These are phyloP conservation scores for Diaporthe caulivora DNA, from an alignment of 2,329 filamentous ascomycete species.

Conservation along the genomic window DNA sequence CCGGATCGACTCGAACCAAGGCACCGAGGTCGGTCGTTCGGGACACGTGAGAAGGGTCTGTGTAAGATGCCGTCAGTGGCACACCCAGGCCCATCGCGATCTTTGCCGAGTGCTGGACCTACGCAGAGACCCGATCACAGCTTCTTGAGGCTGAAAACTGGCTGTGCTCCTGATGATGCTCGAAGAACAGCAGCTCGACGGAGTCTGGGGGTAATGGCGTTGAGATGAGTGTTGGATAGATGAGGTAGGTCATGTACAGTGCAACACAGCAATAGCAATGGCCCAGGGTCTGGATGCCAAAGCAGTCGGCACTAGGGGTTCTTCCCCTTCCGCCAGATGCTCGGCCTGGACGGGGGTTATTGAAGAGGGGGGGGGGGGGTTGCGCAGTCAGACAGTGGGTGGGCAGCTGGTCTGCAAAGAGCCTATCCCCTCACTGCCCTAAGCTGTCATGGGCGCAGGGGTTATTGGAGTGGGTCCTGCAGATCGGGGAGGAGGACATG, in stretches of 20 bases:
- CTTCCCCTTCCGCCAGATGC: slow-evolving; percentile 29
- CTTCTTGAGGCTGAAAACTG: neutral
- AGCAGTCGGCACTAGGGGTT: slow-evolving; percentile 31
- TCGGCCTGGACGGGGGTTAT: neutral
- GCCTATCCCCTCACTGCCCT: neutral
- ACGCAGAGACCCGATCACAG: slow-evolving; percentile 8
- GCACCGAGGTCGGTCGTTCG: slow-evolving; percentile 27
- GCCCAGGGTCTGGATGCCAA: slow-evolving; percentile 12
- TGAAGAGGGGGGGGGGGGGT: neutral
- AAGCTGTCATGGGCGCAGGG: slow-evolving; percentile 35
- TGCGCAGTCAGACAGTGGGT: too few relatives aligned
- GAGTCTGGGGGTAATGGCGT: neutral
- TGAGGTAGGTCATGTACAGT: slow-evolving; percentile 2
- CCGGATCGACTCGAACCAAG: slow-evolving; percentile 18
- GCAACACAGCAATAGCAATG: slow-evolving; percentile 18
- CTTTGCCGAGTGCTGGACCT: neutral
- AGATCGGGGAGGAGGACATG: slow-evolving; percentile 8
- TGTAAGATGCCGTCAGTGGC: slow-evolving; percentile 22
- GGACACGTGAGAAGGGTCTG: slow-evolving; percentile 26
- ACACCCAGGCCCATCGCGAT: neutral
- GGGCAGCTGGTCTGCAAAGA: slow-evolving; percentile 16
- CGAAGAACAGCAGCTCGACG: slow-evolving; percentile 28
- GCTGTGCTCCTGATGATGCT: slow-evolving; percentile 23
- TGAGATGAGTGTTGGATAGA: slow-evolving; percentile 9
- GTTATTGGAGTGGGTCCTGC: neutral